Percentiles rank a stretch among this genome's conserved stretches.
These are phyloP conservation scores for Amanita polypyramis DNA, from an alignment of 768 basidiomycete species.

Conservation along the genomic window DNA sequence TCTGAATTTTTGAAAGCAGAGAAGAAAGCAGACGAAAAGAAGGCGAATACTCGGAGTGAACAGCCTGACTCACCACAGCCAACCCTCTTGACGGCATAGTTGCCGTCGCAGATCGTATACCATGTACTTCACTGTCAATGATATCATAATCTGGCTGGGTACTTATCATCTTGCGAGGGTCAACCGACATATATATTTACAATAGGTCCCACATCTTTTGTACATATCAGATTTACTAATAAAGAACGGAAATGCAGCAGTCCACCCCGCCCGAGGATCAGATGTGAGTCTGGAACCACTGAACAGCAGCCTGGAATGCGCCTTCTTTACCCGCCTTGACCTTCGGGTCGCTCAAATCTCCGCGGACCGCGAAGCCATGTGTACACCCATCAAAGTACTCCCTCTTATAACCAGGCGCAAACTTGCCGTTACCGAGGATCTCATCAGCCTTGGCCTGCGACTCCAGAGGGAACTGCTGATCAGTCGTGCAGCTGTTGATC, in stretches of 20 bases:
- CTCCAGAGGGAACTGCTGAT: constrained; percentile 39
- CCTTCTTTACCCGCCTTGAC: constrained; percentile 57
- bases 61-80: not conserved
- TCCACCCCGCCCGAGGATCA: not conserved
- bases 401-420: constrained; percentile 38
- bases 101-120: not conserved
- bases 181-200: too few relatives aligned
- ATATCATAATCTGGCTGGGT: not conserved
- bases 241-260: too few relatives aligned
- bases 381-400: constrained; percentile 36
- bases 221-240: too few relatives aligned
- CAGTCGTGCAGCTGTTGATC: constrained; percentile 54
- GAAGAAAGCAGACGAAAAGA: not conserved
- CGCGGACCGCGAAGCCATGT: constrained; percentile 49
- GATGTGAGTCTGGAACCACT: constrained; percentile 29
- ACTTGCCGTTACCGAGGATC: constrained; percentile 38
- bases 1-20: not conserved
- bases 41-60: not conserved
- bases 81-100: not conserved
- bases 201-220: too few relatives aligned
- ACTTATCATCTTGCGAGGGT: too few relatives aligned
- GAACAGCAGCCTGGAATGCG: constrained; percentile 44
- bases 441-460: constrained; percentile 34
- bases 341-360: constrained; percentile 35
- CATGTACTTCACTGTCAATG: not conserved